Percentiles rank a stretch among this genome's conserved stretches.
Conservation (phyloP, 2,329 filamentous ascomycete species). For the Neonectria ditissima region DNA sequence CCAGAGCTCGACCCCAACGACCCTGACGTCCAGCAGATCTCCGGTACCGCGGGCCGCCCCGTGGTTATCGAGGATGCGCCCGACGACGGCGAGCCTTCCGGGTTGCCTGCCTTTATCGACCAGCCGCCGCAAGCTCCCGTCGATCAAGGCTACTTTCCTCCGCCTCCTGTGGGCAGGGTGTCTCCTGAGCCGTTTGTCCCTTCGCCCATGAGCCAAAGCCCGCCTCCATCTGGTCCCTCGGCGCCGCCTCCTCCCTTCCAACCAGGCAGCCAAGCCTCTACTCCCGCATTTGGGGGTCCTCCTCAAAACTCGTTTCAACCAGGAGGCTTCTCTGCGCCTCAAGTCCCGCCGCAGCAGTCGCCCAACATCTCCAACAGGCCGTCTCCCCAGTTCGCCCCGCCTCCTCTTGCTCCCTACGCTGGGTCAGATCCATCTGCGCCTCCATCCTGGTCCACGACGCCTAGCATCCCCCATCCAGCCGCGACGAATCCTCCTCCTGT, state of each 20-base stretch:
- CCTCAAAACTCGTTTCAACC: slow-evolving; percentile 30
- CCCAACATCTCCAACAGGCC: slow-evolving; percentile 44
- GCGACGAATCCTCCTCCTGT: slow-evolving; percentile 38
- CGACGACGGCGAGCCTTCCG: slow-evolving; percentile 54
- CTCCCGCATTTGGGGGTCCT: slow-evolving; percentile 3
- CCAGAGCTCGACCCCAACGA: slow-evolving; percentile 71
- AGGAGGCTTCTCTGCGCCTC: slow-evolving; percentile 28
- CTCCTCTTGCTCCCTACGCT: slow-evolving; percentile 32
- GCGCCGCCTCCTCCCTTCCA: slow-evolving; percentile 32
- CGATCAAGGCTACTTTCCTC: slow-evolving; percentile 51
- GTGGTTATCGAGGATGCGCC: slow-evolving; percentile 66
- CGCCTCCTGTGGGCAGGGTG: slow-evolving; percentile 20
- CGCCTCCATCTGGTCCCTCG: slow-evolving; percentile 40
- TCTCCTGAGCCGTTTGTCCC: slow-evolving; percentile 48
- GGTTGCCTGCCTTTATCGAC: slow-evolving; percentile 44
- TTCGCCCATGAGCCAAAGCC: slow-evolving; percentile 51
- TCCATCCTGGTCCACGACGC: slow-evolving; percentile 39
- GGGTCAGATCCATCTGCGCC: slow-evolving; percentile 35
- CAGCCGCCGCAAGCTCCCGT: slow-evolving; percentile 37
- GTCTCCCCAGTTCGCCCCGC: slow-evolving; percentile 40
- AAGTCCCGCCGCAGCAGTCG: slow-evolving; percentile 46
- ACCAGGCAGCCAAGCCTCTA: slow-evolving; percentile 14
- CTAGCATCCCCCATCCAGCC: slow-evolving; percentile 37
- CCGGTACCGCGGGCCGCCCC: slow-evolving; percentile 52
- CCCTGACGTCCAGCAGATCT: slow-evolving; percentile 68